phyloP scores from a whole-genome alignment of 2,329 filamentous ascomycete species.

The Fusarium sp. region DNA sequence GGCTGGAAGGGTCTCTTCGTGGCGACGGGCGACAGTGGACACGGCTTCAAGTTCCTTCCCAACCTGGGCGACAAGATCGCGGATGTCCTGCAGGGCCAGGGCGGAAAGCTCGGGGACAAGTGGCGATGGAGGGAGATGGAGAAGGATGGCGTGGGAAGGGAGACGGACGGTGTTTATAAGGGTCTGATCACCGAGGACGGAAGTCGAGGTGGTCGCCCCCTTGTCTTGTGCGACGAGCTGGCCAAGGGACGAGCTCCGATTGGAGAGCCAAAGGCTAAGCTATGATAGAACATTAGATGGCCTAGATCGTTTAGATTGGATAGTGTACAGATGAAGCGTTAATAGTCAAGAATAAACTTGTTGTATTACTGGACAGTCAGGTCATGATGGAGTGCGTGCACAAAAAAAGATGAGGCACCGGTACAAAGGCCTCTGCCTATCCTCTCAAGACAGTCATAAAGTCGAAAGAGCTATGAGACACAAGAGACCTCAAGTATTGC shows the following conservation, averaged over 20 bases:
- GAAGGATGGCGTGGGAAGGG: slow-evolving; percentile 48
- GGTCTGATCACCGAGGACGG: slow-evolving; percentile 64
- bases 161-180: slow-evolving; percentile 51
- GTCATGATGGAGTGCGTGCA: neutral
- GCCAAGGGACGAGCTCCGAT: slow-evolving; percentile 40
- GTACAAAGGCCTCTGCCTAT: neutral
- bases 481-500: neutral
- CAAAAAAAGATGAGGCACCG: neutral
- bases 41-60: slow-evolving; percentile 77
- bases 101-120: slow-evolving; percentile 64
- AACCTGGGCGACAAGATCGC: slow-evolving; percentile 72
- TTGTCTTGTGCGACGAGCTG: slow-evolving; percentile 60
- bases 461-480: neutral
- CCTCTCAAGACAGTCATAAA: neutral
- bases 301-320: neutral
- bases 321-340: slow-evolving; percentile 23
- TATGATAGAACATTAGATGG: slow-evolving; percentile 39
- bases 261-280: slow-evolving; percentile 38
- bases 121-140: slow-evolving; percentile 73
- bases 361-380: slow-evolving; percentile 2
- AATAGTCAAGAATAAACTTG: slow-evolving; percentile 10
- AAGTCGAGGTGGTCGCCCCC: slow-evolving; percentile 60
- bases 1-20: slow-evolving; percentile 68
- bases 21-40: slow-evolving; percentile 72
- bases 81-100: slow-evolving; percentile 63